These are phyloP conservation scores for Suillus tomentosus DNA, from an alignment of 768 basidiomycete species.

Conservation along the genomic window DNA sequence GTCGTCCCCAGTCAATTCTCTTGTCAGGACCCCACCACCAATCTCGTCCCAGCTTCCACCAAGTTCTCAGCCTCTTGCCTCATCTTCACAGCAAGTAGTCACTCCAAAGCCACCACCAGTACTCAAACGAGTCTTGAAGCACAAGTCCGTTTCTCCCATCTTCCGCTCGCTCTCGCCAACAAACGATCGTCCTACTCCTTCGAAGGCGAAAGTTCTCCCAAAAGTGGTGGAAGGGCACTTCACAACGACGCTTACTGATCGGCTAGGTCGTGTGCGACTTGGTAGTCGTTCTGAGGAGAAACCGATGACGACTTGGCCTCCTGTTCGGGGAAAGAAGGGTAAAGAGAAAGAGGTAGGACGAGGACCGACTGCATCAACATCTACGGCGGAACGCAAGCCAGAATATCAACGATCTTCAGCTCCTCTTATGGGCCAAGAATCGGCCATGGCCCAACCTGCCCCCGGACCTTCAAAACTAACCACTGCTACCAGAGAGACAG, in stretches of 20 bases:
- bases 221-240: conserved; percentile 3
- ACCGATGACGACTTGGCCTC: background rate
- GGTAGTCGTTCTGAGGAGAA: background rate
- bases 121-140: background rate
- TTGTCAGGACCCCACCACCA: background rate
- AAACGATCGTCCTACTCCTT: background rate
- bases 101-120: background rate
- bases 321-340: background rate
- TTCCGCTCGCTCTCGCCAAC: background rate
- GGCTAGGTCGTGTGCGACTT: background rate
- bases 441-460: background rate
- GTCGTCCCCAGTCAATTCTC: conserved; percentile 7
- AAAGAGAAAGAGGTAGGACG: background rate
- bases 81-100: conserved; percentile 5
- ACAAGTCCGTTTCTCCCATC: background rate
- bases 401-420: background rate
- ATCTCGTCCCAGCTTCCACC: background rate
- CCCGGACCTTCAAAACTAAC: background rate
- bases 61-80: background rate
- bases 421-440: background rate
- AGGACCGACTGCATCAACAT: background rate
- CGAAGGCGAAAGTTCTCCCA: background rate
- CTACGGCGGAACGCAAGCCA: background rate
- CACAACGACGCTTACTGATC: background rate
- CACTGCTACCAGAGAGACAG: conserved; percentile 14